Evolutionary conservation across 225 moss, liverwort and hornwort species (phyloP).

Genomic region (Straminergon stramineum): DNA sequence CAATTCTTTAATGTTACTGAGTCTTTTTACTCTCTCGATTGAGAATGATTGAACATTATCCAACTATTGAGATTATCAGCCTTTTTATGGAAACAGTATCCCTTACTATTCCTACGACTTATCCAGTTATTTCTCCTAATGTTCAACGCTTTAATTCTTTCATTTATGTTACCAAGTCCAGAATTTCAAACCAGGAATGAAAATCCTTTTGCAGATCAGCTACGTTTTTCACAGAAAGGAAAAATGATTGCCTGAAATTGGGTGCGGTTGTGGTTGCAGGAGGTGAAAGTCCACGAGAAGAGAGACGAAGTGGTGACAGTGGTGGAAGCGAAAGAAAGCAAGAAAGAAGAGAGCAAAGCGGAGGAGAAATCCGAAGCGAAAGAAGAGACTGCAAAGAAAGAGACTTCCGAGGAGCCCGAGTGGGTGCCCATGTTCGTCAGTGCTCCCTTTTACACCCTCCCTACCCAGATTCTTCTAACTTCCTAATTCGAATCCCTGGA

Average conservation of each 20-base stretch:
- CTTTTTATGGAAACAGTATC: neutral
- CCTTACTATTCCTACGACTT: neutral
- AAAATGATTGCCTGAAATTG: neutral
- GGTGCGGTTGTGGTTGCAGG: neutral
- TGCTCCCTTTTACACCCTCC: constrained; percentile 41
- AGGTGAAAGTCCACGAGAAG: constrained; percentile 23
- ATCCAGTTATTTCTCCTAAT: neutral
- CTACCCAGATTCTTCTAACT: neutral
- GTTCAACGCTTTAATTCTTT: neutral
- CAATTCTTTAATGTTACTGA: neutral
- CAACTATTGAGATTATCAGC: neutral
- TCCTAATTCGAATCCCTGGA: neutral
- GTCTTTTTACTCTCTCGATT: neutral
- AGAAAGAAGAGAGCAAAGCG: constrained; percentile 3
- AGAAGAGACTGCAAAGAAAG: neutral
- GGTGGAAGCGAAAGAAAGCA: neutral
- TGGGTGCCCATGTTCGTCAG: constrained; percentile 34
- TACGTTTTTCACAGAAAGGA: neutral
- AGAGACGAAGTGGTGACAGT: constrained; percentile 11
- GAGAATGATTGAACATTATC: neutral
- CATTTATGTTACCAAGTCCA: neutral
- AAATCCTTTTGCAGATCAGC: neutral
- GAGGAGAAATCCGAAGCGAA: constrained; percentile 11
- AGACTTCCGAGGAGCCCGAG: constrained; percentile 21
- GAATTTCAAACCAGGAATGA: neutral